Evolutionary conservation across 768 basidiomycete genomes (phyloP), one percentile per base, ranked within the genome.

Genomic region (Antrodiella citrinella): DNA sequence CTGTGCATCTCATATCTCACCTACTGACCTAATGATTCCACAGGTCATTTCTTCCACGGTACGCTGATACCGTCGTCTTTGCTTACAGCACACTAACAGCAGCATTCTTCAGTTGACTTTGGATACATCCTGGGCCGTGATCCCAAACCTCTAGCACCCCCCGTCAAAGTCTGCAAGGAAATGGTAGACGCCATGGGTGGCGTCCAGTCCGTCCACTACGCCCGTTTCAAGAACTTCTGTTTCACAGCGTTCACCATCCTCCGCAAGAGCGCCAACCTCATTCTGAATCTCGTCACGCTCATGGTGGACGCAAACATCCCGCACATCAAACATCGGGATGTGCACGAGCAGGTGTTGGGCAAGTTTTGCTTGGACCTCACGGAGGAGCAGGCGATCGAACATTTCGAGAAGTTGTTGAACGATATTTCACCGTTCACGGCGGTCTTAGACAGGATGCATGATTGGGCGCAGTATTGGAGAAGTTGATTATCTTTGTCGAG

Each of bases 111-210:
- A 95, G 96, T 98, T 54, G 96, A 98, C 64, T 99, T 98, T 61
- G 95, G 96, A 2, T 99, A 97, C 67, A 98, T 98, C 59, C 77
- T 98, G 12, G 96, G 96, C 2, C 84, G 93, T 2, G 96, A 98
- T 63, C 96, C 96, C 0, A 98, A 99, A 61, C 91, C 93, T 0
- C 95, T 94, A 63, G 94, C 96, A 2, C 96, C 96, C 4, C 90
- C 93, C 11, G 94, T 98, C 57, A 99, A 99, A 65, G 89, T 99
- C 38, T 97, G 94, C 69, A 94, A 95, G 62, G 96, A 98, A 64
- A 99, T 98, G 96, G 91, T 98, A 0, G 96, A 99, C 63, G 95
- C 90, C 10, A 95, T 99, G 93, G 96, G 96, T n/a, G 95, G 96
- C 10, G 84, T 90, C 1, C 81, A 88, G 60, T 95, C 93, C 4